These are phyloP conservation scores for Kodamaea ohmeri DNA, from an alignment of 1,139 yeast species.

Conservation along the genomic window DNA sequence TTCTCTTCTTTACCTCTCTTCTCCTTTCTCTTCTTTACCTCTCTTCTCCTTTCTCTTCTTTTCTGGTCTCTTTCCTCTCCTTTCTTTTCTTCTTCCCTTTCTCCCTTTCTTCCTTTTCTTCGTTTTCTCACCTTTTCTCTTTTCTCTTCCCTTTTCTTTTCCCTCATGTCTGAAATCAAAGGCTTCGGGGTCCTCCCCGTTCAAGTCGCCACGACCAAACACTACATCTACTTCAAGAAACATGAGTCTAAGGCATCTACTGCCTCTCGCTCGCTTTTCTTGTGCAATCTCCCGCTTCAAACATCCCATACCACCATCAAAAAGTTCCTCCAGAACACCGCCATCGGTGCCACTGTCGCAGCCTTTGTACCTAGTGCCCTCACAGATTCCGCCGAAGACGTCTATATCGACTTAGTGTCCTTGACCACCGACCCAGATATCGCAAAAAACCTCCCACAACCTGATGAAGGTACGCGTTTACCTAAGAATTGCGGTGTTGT, in stretches of 20 bases:
- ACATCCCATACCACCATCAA: slow-evolving; percentile 54
- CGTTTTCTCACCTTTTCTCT: neutral
- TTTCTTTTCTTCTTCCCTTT: neutral
- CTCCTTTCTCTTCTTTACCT: neutral
- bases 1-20: neutral
- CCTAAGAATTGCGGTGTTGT: slow-evolving; percentile 76
- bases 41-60: neutral
- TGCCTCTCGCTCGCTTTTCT: slow-evolving; percentile 53
- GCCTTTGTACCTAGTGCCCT: slow-evolving; percentile 36
- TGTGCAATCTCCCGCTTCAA: slow-evolving; percentile 73
- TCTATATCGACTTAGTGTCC: slow-evolving; percentile 55
- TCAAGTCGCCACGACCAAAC: slow-evolving; percentile 35
- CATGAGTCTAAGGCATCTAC: slow-evolving; percentile 49
- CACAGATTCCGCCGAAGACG: slow-evolving; percentile 46
- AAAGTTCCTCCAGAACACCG: slow-evolving; percentile 56
- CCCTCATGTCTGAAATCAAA: slow-evolving; percentile 38
- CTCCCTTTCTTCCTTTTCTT: neutral
- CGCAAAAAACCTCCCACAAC: slow-evolving; percentile 11
- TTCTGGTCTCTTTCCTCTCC: neutral
- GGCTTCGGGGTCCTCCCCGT: slow-evolving; percentile 57
- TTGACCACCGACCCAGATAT: slow-evolving; percentile 60
- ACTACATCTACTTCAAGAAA: slow-evolving; percentile 60
- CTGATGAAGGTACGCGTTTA: slow-evolving; percentile 34
- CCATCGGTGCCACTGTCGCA: slow-evolving; percentile 61
- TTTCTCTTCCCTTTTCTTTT: neutral